A percentile compares a stretch with the other conserved stretches of the same genome.
Evolutionary conservation across 306 rosid species (phyloP).

Genomic region (Dalbergia cultrata): DNA sequence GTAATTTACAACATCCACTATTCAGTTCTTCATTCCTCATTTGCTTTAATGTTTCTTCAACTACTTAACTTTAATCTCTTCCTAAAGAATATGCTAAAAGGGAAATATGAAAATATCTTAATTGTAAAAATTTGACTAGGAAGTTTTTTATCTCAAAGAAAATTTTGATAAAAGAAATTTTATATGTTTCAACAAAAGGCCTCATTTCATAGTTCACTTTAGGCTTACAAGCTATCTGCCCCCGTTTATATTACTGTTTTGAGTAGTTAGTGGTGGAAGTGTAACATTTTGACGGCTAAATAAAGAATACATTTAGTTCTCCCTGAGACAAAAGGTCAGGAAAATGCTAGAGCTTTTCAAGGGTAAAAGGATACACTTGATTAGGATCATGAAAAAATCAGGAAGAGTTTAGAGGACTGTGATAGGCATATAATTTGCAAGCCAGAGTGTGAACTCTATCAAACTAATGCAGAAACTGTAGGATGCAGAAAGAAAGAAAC

Average conservation of each 20-base stretch:
- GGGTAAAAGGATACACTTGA: conserved; percentile 15
- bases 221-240: no score
- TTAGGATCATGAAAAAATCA: conserved; percentile 22
- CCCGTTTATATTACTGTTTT: not conserved
- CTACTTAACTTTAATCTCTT: no score
- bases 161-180: no score
- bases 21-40: no score
- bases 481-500: conserved; percentile 18
- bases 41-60: no score
- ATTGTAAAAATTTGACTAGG: no score
- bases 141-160: no score
- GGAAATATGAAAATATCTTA: no score
- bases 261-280: conserved; percentile 26
- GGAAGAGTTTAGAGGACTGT: conserved; percentile 24
- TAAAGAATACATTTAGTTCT: conserved; percentile 5
- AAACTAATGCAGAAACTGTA: conserved; percentile 24
- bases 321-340: conserved; percentile 10
- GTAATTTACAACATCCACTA: no score
- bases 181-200: no score
- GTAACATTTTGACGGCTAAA: conserved; percentile 12
- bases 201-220: no score
- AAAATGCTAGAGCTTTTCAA: not conserved
- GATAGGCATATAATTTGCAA: conserved; percentile 34
- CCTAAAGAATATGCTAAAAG: no score
- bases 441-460: conserved; percentile 17